Evolutionary conservation across 176 grass and related monocot genomes (phyloP).

Genomic region (Panicum miliaceum): DNA sequence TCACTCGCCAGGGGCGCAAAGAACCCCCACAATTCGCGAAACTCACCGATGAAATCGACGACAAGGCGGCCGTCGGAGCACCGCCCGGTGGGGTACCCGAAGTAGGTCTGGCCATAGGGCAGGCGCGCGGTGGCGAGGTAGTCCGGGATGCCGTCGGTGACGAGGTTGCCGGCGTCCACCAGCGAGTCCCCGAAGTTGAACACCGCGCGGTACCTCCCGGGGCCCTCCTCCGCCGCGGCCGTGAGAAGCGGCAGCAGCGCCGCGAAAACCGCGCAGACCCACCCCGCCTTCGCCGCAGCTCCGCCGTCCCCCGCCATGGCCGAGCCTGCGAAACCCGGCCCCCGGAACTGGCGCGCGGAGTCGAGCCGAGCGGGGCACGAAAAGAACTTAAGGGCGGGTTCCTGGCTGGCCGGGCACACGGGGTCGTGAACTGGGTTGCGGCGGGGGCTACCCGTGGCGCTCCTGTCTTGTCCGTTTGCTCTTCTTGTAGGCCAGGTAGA

Average conservation of each 20-base stretch:
- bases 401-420: conserved; percentile 25
- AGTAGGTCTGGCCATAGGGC: conserved; percentile 59
- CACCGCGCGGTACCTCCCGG: conserved; percentile 53
- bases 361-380: too few species aligned
- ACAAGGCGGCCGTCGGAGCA: conserved; percentile 75
- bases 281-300: conserved; percentile 2
- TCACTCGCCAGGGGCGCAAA: not conserved
- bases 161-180: conserved; percentile 72
- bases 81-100: conserved; percentile 63
- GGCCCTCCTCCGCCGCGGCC: not conserved
- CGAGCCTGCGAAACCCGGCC: not conserved
- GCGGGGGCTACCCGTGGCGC: not conserved
- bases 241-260: not conserved
- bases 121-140: conserved; percentile 59
- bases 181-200: conserved; percentile 79
- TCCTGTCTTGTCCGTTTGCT: conserved; percentile 7
- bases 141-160: conserved; percentile 56
- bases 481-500: not conserved
- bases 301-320: not conserved
- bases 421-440: not conserved
- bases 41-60: conserved; percentile 69
- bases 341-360: not conserved
- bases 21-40: not conserved
- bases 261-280: conserved; percentile 2
- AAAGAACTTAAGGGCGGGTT: not conserved